phyloP scores from a whole-genome alignment of 2,329 filamentous ascomycete species.

The Trichoderma koningiopsis region DNA sequence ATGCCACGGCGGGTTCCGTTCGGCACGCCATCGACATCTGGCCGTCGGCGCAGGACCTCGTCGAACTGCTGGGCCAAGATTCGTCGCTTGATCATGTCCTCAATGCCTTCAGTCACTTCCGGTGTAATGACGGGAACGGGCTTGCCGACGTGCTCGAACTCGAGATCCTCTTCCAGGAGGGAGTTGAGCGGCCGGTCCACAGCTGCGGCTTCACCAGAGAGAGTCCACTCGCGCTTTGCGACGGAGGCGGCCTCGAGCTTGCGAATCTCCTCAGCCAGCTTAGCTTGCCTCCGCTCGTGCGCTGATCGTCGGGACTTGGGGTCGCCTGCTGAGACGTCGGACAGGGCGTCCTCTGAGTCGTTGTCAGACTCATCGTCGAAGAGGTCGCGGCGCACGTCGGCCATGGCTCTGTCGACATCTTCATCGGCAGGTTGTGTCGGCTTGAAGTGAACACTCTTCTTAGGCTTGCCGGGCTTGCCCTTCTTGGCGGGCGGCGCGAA shows the following conservation, averaged over 20 bases:
- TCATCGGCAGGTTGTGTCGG: slow-evolving; percentile 56
- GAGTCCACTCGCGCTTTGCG: slow-evolving; percentile 86
- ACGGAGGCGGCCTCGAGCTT: slow-evolving; percentile 87
- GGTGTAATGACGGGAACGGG: slow-evolving; percentile 92
- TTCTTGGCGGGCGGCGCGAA: slow-evolving; percentile 81
- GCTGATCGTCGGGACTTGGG: slow-evolving; percentile 75
- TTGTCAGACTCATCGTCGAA: slow-evolving; percentile 76
- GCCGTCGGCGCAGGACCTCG: slow-evolving; percentile 80
- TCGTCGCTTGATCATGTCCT: slow-evolving; percentile 89
- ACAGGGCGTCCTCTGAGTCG: slow-evolving; percentile 65
- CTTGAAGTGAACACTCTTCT: slow-evolving; percentile 44
- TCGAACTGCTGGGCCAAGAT: slow-evolving; percentile 91
- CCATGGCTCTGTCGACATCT: slow-evolving; percentile 81
- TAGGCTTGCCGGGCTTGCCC: slow-evolving; percentile 51
- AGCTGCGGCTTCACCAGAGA: slow-evolving; percentile 84
- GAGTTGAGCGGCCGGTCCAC: slow-evolving; percentile 85
- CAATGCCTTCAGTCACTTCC: slow-evolving; percentile 87
- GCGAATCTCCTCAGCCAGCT: slow-evolving; percentile 86
- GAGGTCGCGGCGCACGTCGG: slow-evolving; percentile 82
- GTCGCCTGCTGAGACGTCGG: slow-evolving; percentile 68
- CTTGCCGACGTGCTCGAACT: slow-evolving; percentile 94
- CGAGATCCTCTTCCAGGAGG: slow-evolving; percentile 88
- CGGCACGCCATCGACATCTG: slow-evolving; percentile 68
- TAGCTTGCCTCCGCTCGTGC: slow-evolving; percentile 84
- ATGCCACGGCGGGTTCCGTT: slow-evolving; percentile 67